Conservation (phyloP, 164 flowering plant species). For the Macadamia integrifolia region DNA sequence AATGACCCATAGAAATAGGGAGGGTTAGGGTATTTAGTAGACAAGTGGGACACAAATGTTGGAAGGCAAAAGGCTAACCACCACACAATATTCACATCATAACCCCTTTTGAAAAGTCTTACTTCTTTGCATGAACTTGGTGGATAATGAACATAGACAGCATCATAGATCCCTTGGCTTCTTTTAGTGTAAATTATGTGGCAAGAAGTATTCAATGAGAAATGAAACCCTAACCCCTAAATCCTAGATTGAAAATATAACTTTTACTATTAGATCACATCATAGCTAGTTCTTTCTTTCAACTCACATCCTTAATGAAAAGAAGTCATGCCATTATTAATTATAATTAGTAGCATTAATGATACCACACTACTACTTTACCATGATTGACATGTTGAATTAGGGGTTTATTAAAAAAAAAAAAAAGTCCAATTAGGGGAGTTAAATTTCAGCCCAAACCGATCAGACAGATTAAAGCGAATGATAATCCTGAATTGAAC, state of each 20-base stretch:
- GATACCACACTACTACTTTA: neutral
- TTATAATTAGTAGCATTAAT: neutral
- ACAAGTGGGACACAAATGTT: slow-evolving; percentile 28
- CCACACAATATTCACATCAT: slow-evolving; percentile 3
- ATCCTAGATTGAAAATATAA: neutral
- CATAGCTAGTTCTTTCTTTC: too few species aligned
- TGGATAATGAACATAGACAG: slow-evolving; percentile 15
- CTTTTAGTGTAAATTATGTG: neutral
- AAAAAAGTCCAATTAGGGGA: too few species aligned
- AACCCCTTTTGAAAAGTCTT: neutral
- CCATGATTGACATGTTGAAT: slow-evolving; percentile 4
- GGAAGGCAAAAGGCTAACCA: slow-evolving; percentile 5
- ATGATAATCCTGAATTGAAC: too few species aligned
- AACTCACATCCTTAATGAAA: neutral
- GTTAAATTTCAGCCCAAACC: too few species aligned
- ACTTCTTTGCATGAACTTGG: neutral
- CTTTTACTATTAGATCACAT: neutral
- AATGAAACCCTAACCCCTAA: neutral
- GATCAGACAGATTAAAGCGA: too few species aligned
- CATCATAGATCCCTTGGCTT: slow-evolving; percentile 12
- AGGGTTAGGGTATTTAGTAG: slow-evolving; percentile 18
- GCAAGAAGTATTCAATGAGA: neutral
- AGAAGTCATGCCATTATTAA: neutral
- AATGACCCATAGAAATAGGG: slow-evolving; percentile 9
- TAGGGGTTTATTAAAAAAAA: too few species aligned